Evolutionary conservation across 2,329 filamentous ascomycete genomes (phyloP), one percentile per base, ranked within the genome.

Genomic region (Colletotrichum siamense): DNA sequence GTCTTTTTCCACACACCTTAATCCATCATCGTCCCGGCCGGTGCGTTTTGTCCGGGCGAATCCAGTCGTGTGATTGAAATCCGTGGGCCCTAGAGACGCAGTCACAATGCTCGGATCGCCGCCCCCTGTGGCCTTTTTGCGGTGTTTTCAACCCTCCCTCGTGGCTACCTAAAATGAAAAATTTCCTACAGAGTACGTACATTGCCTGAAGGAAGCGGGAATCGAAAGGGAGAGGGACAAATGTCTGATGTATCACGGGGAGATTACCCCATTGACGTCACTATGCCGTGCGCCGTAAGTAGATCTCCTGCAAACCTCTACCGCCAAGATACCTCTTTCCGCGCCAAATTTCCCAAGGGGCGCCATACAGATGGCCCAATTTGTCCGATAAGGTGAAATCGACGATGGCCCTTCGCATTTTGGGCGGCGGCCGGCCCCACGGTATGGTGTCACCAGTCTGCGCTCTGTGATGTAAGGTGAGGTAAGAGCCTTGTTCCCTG

Each of bases 201-300:
- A 16, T 22, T 18, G 28, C 26, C 65, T 55, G 30, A 36, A n/a
- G 36, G 66, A 26, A 69, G 30, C 39, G 57, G 39, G 39, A 55
- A 71, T 69, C 22, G 62, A 69, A 30, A 34, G 59, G 30, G 24
- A 52, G 22, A 32, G 26, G 49, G 68, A 22, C n/a, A 67, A 61
- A 74, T 69, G 65, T 64, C 32, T 76, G 70, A 69, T 74, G 71
- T 69, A 65, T 74, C 70, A 69, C 28, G 57, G 73, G 73, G 62
- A 69, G 74, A 74, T 73, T 69, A 61, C 15, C 39, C 28, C 49
- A 15, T 73, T 76, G 74, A 76, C 74, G 74, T 76, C 74, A 76
- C 71, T n/a, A 76, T 76, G 74, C 59, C 24, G 74, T 69, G 70
- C 64, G 24, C 63, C 55, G n/a, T 15, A 30, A 71, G 73, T 64